A percentile compares a stretch with the other conserved stretches of the same genome.
phyloP scores from a whole-genome alignment of 768 basidiomycete species.

The Leucocoprinus leucothites region DNA sequence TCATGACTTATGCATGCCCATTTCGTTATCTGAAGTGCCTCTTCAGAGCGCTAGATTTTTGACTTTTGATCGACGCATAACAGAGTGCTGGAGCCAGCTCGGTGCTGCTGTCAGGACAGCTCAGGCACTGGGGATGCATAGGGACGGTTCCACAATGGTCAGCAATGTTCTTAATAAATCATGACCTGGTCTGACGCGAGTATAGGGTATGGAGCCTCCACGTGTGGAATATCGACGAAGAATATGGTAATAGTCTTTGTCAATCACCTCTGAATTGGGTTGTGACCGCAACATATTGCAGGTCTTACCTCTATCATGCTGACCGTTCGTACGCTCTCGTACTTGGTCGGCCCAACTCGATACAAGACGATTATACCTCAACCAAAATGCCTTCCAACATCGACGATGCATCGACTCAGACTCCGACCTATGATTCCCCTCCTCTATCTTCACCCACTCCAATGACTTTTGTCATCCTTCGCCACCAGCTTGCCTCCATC shows the following conservation, averaged over 20 bases:
- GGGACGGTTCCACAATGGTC: conserved; percentile 84
- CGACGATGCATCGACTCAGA: conserved; percentile 52
- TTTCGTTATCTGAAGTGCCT: not conserved
- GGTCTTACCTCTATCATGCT: conserved; percentile 91
- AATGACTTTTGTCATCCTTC: conserved; percentile 86
- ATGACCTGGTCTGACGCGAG: not conserved
- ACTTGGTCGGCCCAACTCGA: conserved; percentile 86
- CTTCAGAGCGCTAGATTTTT: conserved; percentile 52
- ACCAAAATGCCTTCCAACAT: conserved; percentile 74
- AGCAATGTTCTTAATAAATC: conserved; percentile 18
- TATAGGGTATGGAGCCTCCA: conserved; percentile 66
- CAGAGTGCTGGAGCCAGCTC: conserved; percentile 95
- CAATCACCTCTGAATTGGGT: not conserved
- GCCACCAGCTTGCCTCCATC: conserved; percentile 77
- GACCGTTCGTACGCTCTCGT: conserved; percentile 90
- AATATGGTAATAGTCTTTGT: conserved; percentile 59
- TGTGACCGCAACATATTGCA: conserved; percentile 4
- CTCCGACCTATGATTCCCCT: conserved; percentile 44
- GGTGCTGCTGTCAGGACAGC: conserved; percentile 92
- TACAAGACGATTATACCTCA: conserved; percentile 87
- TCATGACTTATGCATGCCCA: conserved; percentile 14
- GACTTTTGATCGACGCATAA: conserved; percentile 79
- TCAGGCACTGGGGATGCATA: conserved; percentile 88
- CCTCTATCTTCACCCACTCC: conserved; percentile 71
- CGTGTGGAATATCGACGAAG: conserved; percentile 87